Evolutionary conservation across 352 stramenopile genomes (phyloP).

Genomic region (Phytophthora hybrid): DNA sequence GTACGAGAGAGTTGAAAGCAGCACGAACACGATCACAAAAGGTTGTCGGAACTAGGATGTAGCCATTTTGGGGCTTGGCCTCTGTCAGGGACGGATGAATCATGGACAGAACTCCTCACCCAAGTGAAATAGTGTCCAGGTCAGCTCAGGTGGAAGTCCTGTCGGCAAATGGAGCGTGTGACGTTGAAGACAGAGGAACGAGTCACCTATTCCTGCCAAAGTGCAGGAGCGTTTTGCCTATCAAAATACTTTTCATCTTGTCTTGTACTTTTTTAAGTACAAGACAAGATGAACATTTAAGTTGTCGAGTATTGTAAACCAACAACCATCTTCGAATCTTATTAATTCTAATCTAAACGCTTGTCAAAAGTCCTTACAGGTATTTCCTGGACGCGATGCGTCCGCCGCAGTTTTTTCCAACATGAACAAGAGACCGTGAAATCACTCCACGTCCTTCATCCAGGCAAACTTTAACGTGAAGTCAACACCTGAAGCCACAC

Average conservation of each 20-base stretch:
- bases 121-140: background rate
- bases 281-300: no score
- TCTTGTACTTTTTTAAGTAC: background rate
- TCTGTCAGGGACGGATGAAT: background rate
- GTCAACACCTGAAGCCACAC: background rate
- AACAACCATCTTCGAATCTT: background rate
- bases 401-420: conserved; percentile 8
- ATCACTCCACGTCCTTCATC: background rate
- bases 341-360: background rate
- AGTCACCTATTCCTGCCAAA: background rate
- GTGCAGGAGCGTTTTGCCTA: background rate
- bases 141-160: background rate
- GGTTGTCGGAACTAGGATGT: background rate
- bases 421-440: conserved; percentile 3
- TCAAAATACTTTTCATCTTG: conserved; percentile 4
- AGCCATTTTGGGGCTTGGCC: background rate
- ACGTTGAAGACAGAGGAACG: background rate
- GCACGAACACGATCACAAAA: background rate
- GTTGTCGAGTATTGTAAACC: background rate
- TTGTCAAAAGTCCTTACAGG: background rate
- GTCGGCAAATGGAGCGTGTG: background rate
- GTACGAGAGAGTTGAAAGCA: background rate
- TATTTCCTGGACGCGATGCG: background rate
- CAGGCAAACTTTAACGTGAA: conserved; percentile 6
- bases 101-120: background rate